A percentile compares a stretch with the other conserved stretches of the same genome.
These are phyloP conservation scores for Aegilops longissima DNA, from an alignment of 176 grass and related monocot species.

Conservation along the genomic window DNA sequence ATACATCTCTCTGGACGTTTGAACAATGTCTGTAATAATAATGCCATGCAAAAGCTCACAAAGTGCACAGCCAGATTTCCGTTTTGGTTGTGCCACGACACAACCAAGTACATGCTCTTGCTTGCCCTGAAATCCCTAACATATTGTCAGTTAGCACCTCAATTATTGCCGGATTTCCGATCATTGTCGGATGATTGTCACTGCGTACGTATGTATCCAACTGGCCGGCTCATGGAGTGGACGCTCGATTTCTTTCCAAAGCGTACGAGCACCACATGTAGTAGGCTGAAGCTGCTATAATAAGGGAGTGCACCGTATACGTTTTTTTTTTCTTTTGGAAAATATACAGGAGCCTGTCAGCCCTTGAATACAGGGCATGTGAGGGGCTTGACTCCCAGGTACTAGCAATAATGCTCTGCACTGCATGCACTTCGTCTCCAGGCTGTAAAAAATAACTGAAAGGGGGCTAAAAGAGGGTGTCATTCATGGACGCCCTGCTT, in stretches of 20 bases:
- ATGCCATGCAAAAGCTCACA: not conserved
- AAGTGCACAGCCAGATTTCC: not conserved
- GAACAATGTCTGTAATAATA: no score
- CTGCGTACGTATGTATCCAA: not conserved
- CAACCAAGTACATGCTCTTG: not conserved
- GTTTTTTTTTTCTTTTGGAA: not conserved
- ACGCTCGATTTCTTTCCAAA: not conserved
- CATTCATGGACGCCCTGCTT: constrained; percentile 20
- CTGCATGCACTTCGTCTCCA: not conserved
- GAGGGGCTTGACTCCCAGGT: constrained; percentile 31
- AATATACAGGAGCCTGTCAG: not conserved
- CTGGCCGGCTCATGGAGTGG: not conserved
- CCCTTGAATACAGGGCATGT: constrained; percentile 36
- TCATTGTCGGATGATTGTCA: not conserved
- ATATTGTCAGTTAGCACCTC: not conserved
- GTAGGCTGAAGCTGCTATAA: not conserved
- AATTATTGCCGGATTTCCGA: not conserved
- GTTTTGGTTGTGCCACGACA: not conserved
- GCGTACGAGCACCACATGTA: not conserved
- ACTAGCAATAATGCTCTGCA: constrained; percentile 1
- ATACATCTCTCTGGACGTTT: not conserved
- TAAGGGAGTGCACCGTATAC: not conserved
- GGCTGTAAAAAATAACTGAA: constrained; percentile 45
- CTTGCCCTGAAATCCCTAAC: not conserved
- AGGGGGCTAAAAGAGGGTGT: not conserved